phyloP scores from a whole-genome alignment of 148 eudicot species.

The Selenicereus undatus region DNA sequence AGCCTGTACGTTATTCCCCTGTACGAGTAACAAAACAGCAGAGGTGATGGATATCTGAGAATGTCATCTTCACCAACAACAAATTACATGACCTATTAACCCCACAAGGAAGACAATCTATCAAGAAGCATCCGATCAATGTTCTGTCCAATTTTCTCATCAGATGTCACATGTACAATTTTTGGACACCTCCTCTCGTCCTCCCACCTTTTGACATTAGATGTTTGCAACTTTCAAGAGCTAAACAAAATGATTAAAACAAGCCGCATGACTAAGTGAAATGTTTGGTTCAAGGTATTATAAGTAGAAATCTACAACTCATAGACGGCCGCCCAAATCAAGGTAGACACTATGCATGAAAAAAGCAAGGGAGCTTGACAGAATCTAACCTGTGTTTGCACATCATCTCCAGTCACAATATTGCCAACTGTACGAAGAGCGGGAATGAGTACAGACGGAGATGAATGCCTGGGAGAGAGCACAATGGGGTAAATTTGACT shows the following conservation, averaged over 20 bases:
- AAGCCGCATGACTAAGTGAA: neutral
- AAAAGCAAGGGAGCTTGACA: neutral
- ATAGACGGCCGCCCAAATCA: neutral
- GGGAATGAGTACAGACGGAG: conserved; percentile 75
- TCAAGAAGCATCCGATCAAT: too few relatives aligned
- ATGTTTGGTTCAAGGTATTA: neutral
- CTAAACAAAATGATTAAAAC: neutral
- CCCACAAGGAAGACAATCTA: too few relatives aligned
- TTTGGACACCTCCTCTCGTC: too few relatives aligned
- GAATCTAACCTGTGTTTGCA: conserved; percentile 65
- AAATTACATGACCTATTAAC: too few relatives aligned
- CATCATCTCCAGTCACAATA: conserved; percentile 83
- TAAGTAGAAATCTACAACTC: neutral
- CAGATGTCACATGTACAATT: too few relatives aligned
- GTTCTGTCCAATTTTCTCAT: too few relatives aligned
- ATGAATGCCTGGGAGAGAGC: conserved; percentile 48
- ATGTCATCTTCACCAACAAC: too few relatives aligned
- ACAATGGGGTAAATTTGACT: neutral
- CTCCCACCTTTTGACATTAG: neutral
- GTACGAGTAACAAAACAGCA: too few relatives aligned
- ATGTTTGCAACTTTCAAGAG: neutral
- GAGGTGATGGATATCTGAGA: too few relatives aligned
- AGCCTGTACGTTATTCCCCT: too few relatives aligned
- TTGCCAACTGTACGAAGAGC: conserved; percentile 84
- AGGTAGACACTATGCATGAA: neutral